Base-by-base conservation (phyloP, 257 asterid species). In the Nicotiana otophora region DNA sequence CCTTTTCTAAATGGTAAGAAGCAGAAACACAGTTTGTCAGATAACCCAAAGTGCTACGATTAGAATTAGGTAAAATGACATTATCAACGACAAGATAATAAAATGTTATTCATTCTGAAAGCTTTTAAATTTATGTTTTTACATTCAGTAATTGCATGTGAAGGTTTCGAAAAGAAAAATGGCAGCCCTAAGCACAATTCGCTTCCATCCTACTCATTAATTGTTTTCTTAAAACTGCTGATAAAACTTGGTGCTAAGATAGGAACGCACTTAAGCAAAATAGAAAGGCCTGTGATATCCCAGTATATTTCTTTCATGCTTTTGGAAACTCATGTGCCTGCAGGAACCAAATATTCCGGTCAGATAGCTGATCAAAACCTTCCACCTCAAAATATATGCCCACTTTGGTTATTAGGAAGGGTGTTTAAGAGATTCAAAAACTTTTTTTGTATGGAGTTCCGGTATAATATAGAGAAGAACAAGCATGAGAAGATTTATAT, bases 311-410 rank as follows among this genome's bases (percentile, higher is more conserved):
- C 95, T 90, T 91, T 91, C 94, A 89, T 89, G 90, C 97, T 88
- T 84, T 93, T 90, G 95, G 92, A 88, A 89, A 93, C 87, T 95
- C 99, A 92, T 95, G 99, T 92, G 97, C 98, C 98, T 95, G 99
- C 98, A 93, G 92, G 95, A 91, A 91, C 85, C 95, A 95, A 95
- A 95, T 90, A 92, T 87, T 90, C 88, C 90, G 69, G 95, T 92
- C 93, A 95, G 98, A 89, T 89, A 86, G 90, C 91, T 84, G 63
- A 88, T 89, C 82, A 82, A 89, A 72, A 81, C 84, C 88, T 84
- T 83, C 85, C 65, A 77, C 84, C 89, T 80, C 72, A 82, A 84
- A 86, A 87, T 54, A 84, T 68, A 60, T 46, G 46, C 66, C 57
- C 81, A 77, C 10, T 78, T 81, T 82, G 77, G 83, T 75, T 81